Evolutionary conservation across 225 moss, liverwort and hornwort genomes (phyloP).

Genomic region (Antitrichia curtipendula): DNA sequence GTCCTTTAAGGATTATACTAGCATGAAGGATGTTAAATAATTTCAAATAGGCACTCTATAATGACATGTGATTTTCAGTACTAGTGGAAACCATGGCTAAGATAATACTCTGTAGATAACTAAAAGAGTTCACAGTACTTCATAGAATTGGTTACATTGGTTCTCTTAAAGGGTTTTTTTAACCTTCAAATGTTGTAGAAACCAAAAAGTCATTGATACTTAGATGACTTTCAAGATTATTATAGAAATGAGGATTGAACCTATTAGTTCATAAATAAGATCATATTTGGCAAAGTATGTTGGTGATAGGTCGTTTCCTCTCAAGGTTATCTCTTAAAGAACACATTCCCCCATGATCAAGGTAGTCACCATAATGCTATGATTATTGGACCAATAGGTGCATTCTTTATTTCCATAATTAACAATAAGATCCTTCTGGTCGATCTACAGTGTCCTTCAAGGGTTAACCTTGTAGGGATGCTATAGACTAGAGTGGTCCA

Average conservation of each 20-base stretch:
- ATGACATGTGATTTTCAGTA: not conserved
- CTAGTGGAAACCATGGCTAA: not conserved
- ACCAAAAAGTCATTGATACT: fast-evolving
- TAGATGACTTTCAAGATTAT: not conserved
- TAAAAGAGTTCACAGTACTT: not conserved
- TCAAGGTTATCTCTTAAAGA: fast-evolving
- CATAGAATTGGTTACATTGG: not conserved
- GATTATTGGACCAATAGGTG: too few species aligned
- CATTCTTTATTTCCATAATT: too few species aligned
- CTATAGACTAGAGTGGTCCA: fast-evolving
- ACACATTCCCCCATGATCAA: fast-evolving
- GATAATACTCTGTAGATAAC: not conserved
- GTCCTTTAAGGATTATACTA: not conserved
- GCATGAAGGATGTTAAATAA: not conserved
- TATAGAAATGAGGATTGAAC: not conserved
- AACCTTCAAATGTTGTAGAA: fast-evolving
- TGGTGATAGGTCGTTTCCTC: fast-evolving
- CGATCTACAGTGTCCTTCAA: fast-evolving
- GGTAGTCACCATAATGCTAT: not conserved
- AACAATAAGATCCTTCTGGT: not conserved
- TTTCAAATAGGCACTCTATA: not conserved
- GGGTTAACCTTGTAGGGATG: fast-evolving
- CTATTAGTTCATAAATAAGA: fast-evolving
- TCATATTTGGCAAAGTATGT: too few species aligned
- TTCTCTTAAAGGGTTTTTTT: fast-evolving